A percentile compares a stretch with the other conserved stretches of the same genome.
phyloP scores from a whole-genome alignment of 2,329 filamentous ascomycete genomes.

The Aspergillus terreus region DNA sequence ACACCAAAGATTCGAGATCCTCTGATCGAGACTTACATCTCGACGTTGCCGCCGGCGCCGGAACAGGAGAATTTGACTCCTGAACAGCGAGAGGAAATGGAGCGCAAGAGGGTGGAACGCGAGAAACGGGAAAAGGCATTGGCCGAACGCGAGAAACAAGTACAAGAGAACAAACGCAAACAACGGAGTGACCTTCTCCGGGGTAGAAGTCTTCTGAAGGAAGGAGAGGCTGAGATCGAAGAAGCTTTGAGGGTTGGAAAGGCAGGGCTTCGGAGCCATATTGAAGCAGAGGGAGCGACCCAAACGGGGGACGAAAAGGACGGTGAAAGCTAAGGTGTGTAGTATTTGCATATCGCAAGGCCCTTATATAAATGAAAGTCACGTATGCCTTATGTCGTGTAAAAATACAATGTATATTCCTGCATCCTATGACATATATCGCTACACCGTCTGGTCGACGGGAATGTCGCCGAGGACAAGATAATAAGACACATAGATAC shows the following conservation, averaged over 20 bases:
- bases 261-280: constrained; percentile 39
- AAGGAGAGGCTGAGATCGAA: constrained; percentile 43
- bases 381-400: neutral
- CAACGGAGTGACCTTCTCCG: constrained; percentile 38
- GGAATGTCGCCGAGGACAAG: too few relatives aligned
- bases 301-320: constrained; percentile 5
- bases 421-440: neutral
- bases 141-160: constrained; percentile 40
- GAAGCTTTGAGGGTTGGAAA: constrained; percentile 42
- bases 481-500: neutral
- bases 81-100: constrained; percentile 35
- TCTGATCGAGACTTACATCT: constrained; percentile 42
- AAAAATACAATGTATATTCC: neutral
- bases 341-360: too few relatives aligned
- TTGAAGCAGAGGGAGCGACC: constrained; percentile 26
- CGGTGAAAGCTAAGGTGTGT: neutral
- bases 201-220: constrained; percentile 39
- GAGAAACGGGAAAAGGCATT: constrained; percentile 44
- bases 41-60: constrained; percentile 39
- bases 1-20: constrained; percentile 36
- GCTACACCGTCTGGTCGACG: too few relatives aligned
- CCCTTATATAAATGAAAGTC: neutral
- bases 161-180: constrained; percentile 41
- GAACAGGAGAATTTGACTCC: constrained; percentile 32
- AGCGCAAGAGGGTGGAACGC: constrained; percentile 37